Evolutionary conservation across 805 yeast genomes (phyloP), one percentile per base, ranked within the genome.

Genomic region (Cyberlindnera mycetangii): DNA sequence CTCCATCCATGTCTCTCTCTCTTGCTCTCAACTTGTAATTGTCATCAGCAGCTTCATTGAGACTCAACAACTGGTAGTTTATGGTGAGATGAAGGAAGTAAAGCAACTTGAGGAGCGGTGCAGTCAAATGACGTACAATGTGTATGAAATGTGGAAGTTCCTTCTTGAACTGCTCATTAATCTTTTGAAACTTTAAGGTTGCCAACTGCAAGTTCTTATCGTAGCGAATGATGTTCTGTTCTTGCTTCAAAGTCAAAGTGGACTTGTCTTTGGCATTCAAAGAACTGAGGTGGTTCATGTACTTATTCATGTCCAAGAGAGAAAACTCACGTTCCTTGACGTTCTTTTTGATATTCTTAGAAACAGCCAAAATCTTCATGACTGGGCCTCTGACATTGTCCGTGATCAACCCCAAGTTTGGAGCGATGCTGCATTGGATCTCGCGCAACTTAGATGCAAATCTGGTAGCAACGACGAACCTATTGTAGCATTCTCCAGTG

Each of bases 121-220:
- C 54, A 32, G 70, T 53, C 19, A 71, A 54, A 12, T 52, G 37
- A 4, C 60, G 46, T 0, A 71, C 58, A 10, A 71, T 55, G 7
- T 59, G 44, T 44, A 72, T 64, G 38, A 76, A 72, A 3, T 48
- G 39, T 0, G 83, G 82, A 1, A 80, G 53, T 33, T 78, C 84
- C 24, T 45, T 46, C 45, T 75, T 75, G 48, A 79, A 61, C 3
- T 51, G 40, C 5, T 54, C 48, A 53, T 77, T 75, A 28, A 68
- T 48, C 10, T 47, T 38, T 2, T 70, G 69, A 51, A 70, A 76
- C 39, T 54, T 70, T 55, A 46, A 63, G 45, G 50, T 66, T 49
- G 52, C 62, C 42, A 55, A 57, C 47, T 56, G 66, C 22, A 60
- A 35, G 41, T 58, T 59, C 47, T 59, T 60, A 39, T 62, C 60